Conservation (phyloP, 1,284 basidiomycete genomes). For the Ustilago sp. region DNA sequence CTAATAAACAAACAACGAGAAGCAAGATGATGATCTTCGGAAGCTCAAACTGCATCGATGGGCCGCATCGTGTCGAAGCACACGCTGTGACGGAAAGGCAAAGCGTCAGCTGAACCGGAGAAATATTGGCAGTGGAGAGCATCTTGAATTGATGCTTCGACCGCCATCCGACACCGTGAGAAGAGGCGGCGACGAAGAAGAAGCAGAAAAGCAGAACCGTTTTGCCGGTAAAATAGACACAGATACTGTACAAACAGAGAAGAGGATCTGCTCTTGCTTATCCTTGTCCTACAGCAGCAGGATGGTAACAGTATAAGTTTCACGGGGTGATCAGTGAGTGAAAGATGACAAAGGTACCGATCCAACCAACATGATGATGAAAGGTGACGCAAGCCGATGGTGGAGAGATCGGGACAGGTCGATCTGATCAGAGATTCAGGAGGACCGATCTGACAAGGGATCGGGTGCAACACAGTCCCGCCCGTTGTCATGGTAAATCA, state of each 20-base stretch:
- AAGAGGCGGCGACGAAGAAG: neutral
- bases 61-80: neutral
- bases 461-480: too few relatives aligned
- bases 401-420: too few relatives aligned
- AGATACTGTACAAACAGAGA: neutral
- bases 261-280: neutral
- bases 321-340: neutral
- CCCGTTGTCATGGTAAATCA: too few relatives aligned
- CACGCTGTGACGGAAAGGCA: neutral
- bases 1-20: neutral
- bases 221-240: slow-evolving; percentile 14
- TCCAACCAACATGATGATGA: too few relatives aligned
- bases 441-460: too few relatives aligned
- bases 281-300: neutral
- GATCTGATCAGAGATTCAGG: too few relatives aligned
- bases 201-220: slow-evolving; percentile 2
- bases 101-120: neutral
- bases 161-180: neutral
- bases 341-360: too few relatives aligned
- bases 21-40: neutral
- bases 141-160: slow-evolving; percentile 2
- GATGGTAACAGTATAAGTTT: neutral
- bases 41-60: neutral
- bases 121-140: slow-evolving; percentile 11
- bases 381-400: too few relatives aligned